phyloP scores from a whole-genome alignment of 2,329 filamentous ascomycete genomes.

The Ophiocordyceps camponoti-floridani region DNA sequence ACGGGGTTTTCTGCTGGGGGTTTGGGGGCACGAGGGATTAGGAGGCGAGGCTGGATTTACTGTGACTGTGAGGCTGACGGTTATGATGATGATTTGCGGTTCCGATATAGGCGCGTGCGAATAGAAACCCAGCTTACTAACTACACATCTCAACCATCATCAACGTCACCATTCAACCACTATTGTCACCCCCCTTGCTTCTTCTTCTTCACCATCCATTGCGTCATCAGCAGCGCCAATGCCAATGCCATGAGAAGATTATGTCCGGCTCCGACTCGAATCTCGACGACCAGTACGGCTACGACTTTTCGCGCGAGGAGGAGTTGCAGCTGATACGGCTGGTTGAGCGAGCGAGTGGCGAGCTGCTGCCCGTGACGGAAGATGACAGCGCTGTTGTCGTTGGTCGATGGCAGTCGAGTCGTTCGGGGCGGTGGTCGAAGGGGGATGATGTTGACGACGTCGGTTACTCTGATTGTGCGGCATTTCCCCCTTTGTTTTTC shows the following conservation, averaged over 20 bases:
- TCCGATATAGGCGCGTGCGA: no score
- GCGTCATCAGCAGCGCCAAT: conserved; percentile 7
- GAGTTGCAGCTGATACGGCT: conserved; percentile 21
- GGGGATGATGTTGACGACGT: background rate
- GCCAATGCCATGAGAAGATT: no score
- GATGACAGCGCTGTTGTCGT: background rate
- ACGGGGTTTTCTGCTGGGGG: no score
- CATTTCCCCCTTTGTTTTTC: background rate
- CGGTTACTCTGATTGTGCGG: conserved; percentile 36
- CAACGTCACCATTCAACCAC: background rate
- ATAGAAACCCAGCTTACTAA: background rate
- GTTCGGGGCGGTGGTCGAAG: no score
- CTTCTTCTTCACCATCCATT: conserved; percentile 11
- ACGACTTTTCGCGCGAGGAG: conserved; percentile 27
- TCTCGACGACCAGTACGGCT: conserved; percentile 18
- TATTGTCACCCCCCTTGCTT: no score
- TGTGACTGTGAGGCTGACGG: no score
- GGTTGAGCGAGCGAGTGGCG: conserved; percentile 4
- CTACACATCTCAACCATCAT: no score
- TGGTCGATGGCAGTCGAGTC: no score
- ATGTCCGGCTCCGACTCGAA: no score
- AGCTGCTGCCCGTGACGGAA: background rate
- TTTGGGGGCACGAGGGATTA: no score
- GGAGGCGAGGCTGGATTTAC: no score
- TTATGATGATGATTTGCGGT: no score